A percentile compares a stretch with the other conserved stretches of the same genome.
phyloP scores from a whole-genome alignment of 139 green algal species.

The Chlamydomonas incerta region DNA sequence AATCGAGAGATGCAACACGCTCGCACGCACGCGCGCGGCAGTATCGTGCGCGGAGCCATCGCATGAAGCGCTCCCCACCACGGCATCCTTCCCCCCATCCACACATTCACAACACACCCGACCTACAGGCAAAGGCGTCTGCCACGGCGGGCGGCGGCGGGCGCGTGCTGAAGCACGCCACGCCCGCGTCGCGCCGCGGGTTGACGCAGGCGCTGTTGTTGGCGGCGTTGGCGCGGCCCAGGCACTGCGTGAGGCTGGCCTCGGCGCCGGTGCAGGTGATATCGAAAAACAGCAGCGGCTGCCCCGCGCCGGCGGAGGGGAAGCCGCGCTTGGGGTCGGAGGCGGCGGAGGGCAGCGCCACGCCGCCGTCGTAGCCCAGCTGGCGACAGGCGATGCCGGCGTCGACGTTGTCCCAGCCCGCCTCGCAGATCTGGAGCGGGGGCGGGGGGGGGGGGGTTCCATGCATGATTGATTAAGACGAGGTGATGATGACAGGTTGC shows the following conservation, averaged over 20 bases:
- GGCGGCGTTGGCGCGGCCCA: not conserved
- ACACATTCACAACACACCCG: too few species aligned
- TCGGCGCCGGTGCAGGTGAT: not conserved
- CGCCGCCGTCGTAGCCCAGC: not conserved
- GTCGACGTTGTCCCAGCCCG: not conserved
- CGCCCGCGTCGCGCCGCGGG: not conserved
- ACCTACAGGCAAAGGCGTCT: not conserved
- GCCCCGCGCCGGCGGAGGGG: not conserved
- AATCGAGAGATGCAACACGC: too few species aligned
- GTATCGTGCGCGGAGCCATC: too few species aligned
- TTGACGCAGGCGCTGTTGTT: not conserved
- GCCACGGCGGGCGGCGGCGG: not conserved
- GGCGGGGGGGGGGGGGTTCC: too few species aligned
- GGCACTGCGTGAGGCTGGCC: not conserved
- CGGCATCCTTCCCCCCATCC: too few species aligned
- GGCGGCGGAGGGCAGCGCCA: not conserved
- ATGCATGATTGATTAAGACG: too few species aligned
- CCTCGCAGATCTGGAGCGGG: slow-evolving; percentile 2
- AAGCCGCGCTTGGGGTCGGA: not conserved
- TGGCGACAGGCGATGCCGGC: not conserved
- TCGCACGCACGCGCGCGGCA: too few species aligned
- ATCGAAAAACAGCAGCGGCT: not conserved
- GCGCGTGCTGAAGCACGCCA: not conserved
- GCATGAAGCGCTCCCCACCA: too few species aligned
- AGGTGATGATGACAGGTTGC: too few species aligned